phyloP scores from a whole-genome alignment of 106 monocot species.

The Dendrobium huoshanense region DNA sequence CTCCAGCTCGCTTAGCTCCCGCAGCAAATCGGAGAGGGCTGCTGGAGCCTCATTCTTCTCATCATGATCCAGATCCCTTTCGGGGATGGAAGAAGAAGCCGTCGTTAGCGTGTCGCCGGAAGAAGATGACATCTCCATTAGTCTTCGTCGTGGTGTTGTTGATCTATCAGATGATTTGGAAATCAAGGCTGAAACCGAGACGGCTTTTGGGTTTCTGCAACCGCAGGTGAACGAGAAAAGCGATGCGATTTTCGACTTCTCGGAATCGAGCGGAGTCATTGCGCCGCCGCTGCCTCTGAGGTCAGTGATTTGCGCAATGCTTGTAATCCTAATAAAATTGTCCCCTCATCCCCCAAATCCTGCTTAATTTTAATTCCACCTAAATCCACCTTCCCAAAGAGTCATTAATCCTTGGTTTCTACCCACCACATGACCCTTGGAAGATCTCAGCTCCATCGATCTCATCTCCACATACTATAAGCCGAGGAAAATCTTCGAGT shows the following conservation, averaged over 20 bases:
- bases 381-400: too few species aligned
- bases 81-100: slow-evolving; percentile 12
- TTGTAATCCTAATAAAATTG: too few species aligned
- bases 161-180: slow-evolving; percentile 14
- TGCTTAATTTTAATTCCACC: too few species aligned
- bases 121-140: slow-evolving; percentile 2
- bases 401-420: too few species aligned
- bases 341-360: too few species aligned
- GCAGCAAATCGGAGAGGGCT: slow-evolving; percentile 55
- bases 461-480: too few species aligned
- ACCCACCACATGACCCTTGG: too few species aligned
- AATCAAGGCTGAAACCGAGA: slow-evolving; percentile 20
- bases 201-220: slow-evolving; percentile 42
- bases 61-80: slow-evolving; percentile 2
- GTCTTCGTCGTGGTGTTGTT: slow-evolving; percentile 1
- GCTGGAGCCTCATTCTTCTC: background rate
- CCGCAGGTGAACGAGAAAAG: slow-evolving; percentile 38
- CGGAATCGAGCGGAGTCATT: background rate
- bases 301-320: too few species aligned
- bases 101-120: slow-evolving; percentile 17
- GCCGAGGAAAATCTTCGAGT: too few species aligned
- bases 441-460: too few species aligned
- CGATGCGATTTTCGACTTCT: slow-evolving; percentile 17
- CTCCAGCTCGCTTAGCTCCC: slow-evolving; percentile 59
- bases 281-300: too few species aligned